These are phyloP conservation scores for Aspergillus pseudoviridinutans DNA, from an alignment of 2,329 filamentous ascomycete species.

Conservation along the genomic window DNA sequence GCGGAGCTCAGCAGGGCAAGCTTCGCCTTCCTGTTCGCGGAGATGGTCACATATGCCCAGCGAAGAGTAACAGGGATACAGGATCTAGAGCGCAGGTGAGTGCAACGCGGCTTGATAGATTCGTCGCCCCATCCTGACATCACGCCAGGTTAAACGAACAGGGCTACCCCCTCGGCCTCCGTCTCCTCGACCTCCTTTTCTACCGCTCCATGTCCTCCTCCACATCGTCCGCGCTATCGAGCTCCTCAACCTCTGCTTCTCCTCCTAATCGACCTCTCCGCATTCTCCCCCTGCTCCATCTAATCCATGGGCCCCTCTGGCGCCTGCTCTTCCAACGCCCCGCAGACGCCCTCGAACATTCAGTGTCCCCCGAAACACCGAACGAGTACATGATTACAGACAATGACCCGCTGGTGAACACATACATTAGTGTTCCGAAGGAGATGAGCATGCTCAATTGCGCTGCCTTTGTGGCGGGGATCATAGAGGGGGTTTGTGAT, in stretches of 20 bases:
- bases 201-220: constrained; percentile 75
- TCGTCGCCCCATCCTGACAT: not conserved
- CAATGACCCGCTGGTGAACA: constrained; percentile 94
- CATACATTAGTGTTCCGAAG: constrained; percentile 85
- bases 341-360: constrained; percentile 90
- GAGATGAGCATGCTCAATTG: constrained; percentile 98
- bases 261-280: constrained; percentile 74
- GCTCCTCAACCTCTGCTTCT: constrained; percentile 66
- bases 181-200: constrained; percentile 90
- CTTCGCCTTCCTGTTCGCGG: constrained; percentile 93
- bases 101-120: constrained; percentile 1
- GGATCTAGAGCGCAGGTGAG: constrained; percentile 84
- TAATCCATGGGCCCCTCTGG: constrained; percentile 92
- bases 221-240: constrained; percentile 81
- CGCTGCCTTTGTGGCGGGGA: constrained; percentile 89
- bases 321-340: constrained; percentile 85
- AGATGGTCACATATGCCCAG: constrained; percentile 96
- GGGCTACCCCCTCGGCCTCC: constrained; percentile 90
- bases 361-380: constrained; percentile 71
- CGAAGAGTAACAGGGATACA: constrained; percentile 85
- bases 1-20: constrained; percentile 86
- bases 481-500: constrained; percentile 94
- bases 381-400: constrained; percentile 99
- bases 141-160: constrained; percentile 71
- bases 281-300: constrained; percentile 86